A percentile compares a stretch with the other conserved stretches of the same genome.
These are phyloP conservation scores for Solanum ossicruentum DNA, from an alignment of 257 asterid genomes.

Conservation along the genomic window DNA sequence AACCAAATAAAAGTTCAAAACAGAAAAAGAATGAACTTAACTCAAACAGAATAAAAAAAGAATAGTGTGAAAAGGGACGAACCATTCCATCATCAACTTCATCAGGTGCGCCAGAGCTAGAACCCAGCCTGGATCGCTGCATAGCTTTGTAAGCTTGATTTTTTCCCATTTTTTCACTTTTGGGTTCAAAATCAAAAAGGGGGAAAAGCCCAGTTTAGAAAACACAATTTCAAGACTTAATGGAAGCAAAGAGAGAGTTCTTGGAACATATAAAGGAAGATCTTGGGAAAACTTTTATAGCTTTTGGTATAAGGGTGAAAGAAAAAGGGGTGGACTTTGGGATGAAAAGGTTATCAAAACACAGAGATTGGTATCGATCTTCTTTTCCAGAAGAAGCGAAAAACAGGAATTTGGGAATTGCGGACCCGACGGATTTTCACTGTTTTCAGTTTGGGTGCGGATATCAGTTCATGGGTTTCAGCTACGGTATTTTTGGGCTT, in stretches of 20 bases:
- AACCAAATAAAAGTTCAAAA: not conserved
- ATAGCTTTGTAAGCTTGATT: slow-evolving; percentile 90
- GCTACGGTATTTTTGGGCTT: not conserved
- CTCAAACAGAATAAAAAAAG: not conserved
- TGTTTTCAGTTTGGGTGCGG: not conserved
- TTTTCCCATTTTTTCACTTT: slow-evolving; percentile 50
- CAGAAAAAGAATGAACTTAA: not conserved
- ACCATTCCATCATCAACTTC: slow-evolving; percentile 93
- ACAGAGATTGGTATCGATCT: not conserved
- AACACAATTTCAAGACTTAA: not conserved
- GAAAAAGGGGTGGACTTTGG: not conserved
- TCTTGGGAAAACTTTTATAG: not conserved
- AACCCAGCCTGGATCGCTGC: slow-evolving; percentile 76
- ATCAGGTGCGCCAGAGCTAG: slow-evolving; percentile 60
- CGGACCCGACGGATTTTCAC: not conserved
- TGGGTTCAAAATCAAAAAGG: not conserved
- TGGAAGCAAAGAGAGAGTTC: not conserved
- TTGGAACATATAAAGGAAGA: not conserved
- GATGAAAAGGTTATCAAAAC: not conserved
- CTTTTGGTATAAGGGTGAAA: not conserved
- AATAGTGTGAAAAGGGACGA: slow-evolving; percentile 54
- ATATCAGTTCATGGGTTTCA: not conserved
- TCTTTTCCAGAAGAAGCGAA: not conserved
- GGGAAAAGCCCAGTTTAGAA: not conserved
- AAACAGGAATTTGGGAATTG: not conserved